Evolutionary conservation across 495 filamentous ascomycete genomes (phyloP), one percentile per base, ranked within the genome.

Genomic region (Penicillium mononematosum): DNA sequence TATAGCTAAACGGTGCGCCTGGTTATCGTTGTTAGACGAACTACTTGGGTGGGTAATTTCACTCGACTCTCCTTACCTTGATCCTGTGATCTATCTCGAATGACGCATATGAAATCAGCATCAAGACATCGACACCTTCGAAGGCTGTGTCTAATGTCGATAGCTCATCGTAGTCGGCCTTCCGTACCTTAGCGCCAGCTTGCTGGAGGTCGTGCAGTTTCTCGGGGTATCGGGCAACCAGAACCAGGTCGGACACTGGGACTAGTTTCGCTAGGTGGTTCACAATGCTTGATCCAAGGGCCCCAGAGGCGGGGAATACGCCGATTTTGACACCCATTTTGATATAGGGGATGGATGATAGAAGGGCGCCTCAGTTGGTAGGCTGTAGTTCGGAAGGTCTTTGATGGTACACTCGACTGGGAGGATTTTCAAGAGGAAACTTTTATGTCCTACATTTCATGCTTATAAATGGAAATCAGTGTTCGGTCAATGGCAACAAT

Each of bases 1-100:
- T 22, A 89, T 81, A 4, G 83, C 85, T 0, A 62, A 61, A 52
- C 66, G 70, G 48, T 88, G 84, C 29, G 56, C 68, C 76, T 77
- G 16, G 4, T 4, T 46, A 20, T 12, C 11, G 4, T 11, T 5
- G 22, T 63, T 39, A 52, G 48, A 41, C n/a, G 0, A 17, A 39
- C 16, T 17, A n/a, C 2, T n/a, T 17, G 5, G 16, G 16, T 9
- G 16, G 2, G 5, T 17, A 9, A 39, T 39, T 1, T 17, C 2
- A 8, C 36, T 39, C 9, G 16, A 17, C 3, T 39, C 24, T 17
- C 5, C 39, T 45, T 53, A 76, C 75, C 50, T 67, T 56, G 1
- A 70, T 42, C 0, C 74, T 67, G 58, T 74, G 63, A 17, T 76
- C 58, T 20, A 71, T 67, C 54, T 77, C 71, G 41, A 74, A 67